Evolutionary conservation across 495 filamentous ascomycete genomes (phyloP).

Genomic region (Cercophora scortea): DNA sequence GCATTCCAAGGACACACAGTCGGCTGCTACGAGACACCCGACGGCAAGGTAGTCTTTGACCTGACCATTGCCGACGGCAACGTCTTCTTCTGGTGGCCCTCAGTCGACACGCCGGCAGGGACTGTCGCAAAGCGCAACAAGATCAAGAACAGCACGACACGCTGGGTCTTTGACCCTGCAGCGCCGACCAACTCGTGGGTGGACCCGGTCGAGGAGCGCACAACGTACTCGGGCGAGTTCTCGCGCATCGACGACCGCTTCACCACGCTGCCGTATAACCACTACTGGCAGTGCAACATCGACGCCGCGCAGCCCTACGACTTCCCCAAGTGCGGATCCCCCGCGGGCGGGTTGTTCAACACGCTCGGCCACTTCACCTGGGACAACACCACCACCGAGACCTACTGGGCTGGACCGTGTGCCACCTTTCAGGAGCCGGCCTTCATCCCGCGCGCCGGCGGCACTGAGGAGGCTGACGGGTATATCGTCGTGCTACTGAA

Average conservation of each 20-base stretch:
- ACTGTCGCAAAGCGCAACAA: constrained; percentile 9
- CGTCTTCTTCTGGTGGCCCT: background rate
- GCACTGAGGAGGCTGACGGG: constrained; percentile 39
- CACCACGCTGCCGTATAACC: constrained; percentile 34
- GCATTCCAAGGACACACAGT: too few relatives aligned
- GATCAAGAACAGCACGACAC: constrained; percentile 26
- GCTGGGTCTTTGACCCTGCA: background rate
- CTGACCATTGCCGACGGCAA: too few relatives aligned
- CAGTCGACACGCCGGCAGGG: background rate
- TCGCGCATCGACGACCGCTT: constrained; percentile 48
- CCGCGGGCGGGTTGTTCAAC: constrained; percentile 34
- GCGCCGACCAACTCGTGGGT: background rate
- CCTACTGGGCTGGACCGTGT: constrained; percentile 35
- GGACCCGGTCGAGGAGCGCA: constrained; percentile 23
- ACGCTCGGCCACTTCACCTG: constrained; percentile 32
- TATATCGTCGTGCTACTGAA: constrained; percentile 44
- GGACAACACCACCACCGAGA: constrained; percentile 13
- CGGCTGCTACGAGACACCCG: too few relatives aligned
- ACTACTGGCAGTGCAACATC: constrained; percentile 41
- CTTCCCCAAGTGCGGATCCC: constrained; percentile 31
- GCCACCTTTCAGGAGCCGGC: constrained; percentile 45
- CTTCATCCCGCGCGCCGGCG: constrained; percentile 35
- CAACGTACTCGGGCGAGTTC: constrained; percentile 45
- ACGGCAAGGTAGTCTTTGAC: too few relatives aligned
- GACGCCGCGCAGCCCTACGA: constrained; percentile 32